Evolutionary conservation across 2,329 filamentous ascomycete species (phyloP).

Genomic region (Calonectria montana): DNA sequence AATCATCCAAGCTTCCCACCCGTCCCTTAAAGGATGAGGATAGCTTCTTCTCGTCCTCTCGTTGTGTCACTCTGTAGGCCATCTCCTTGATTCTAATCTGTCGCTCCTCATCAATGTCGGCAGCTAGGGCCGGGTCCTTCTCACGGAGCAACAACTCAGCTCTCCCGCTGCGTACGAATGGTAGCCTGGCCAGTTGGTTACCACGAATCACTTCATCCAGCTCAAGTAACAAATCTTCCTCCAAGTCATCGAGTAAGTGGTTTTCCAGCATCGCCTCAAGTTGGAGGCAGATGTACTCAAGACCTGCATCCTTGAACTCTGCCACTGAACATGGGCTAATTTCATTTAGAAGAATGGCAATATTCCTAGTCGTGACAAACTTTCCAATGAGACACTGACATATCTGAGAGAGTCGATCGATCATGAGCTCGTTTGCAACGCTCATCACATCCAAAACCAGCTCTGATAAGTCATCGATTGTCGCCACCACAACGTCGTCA

Average conservation of each 20-base stretch:
- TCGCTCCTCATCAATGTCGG: conserved; percentile 75
- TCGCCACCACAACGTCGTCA: conserved; percentile 75
- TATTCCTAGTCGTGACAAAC: conserved; percentile 88
- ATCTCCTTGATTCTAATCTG: conserved; percentile 81
- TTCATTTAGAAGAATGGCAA: conserved; percentile 85
- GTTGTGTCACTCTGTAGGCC: conserved; percentile 72
- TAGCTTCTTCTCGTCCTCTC: conserved; percentile 72
- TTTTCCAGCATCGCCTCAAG: conserved; percentile 94
- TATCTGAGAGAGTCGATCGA: conserved; percentile 88
- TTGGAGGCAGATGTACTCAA: conserved; percentile 93
- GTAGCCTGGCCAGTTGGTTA: conserved; percentile 83
- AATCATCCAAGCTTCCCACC: conserved; percentile 75
- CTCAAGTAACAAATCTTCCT: conserved; percentile 83
- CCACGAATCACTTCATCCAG: conserved; percentile 83
- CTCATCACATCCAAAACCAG: conserved; percentile 91
- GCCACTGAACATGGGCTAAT: conserved; percentile 86
- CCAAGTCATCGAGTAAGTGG: conserved; percentile 84
- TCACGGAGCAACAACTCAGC: conserved; percentile 75
- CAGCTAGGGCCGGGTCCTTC: conserved; percentile 70
- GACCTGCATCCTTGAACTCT: conserved; percentile 86
- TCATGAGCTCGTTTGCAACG: conserved; percentile 93
- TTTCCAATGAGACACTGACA: conserved; percentile 87
- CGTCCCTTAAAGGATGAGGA: conserved; percentile 71
- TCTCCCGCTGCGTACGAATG: conserved; percentile 80
- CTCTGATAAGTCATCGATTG: conserved; percentile 87